Evolutionary conservation across 805 yeast genomes (phyloP).

Genomic region (Dipodascus geniculatus): DNA sequence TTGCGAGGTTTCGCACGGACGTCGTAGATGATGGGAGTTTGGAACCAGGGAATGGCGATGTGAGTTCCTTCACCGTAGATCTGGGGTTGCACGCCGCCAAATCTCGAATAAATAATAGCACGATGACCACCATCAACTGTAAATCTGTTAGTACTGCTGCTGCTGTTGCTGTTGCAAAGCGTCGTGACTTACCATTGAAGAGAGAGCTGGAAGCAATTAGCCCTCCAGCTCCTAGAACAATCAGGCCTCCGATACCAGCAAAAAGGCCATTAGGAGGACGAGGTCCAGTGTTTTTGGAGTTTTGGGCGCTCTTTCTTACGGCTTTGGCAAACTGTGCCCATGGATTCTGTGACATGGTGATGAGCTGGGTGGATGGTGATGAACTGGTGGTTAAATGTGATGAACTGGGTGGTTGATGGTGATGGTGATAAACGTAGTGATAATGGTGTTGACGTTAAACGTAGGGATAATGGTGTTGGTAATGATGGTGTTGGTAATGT

Average conservation of each 20-base stretch:
- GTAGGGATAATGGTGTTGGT: too few species aligned
- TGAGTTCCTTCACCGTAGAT: conserved; percentile 94
- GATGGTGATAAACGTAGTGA: too few species aligned
- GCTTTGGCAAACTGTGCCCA: conserved; percentile 15
- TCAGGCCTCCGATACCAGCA: conserved; percentile 52
- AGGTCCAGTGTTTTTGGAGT: conserved; percentile 33
- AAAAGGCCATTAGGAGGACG: conserved; percentile 42
- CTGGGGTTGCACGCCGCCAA: conserved; percentile 70
- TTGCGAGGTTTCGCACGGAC: conserved; percentile 96
- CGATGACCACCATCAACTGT: conserved; percentile 96
- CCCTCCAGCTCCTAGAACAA: conserved; percentile 48
- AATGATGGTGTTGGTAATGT: too few species aligned
- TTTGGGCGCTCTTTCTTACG: conserved; percentile 14
- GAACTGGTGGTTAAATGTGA: background rate
- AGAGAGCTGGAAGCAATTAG: conserved; percentile 42
- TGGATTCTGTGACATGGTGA: conserved; percentile 12
- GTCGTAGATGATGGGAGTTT: conserved; percentile 84
- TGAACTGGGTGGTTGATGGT: background rate
- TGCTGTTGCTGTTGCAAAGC: background rate
- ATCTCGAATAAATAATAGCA: conserved; percentile 84
- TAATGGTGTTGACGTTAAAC: too few species aligned
- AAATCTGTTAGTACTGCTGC: background rate
- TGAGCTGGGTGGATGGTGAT: background rate
- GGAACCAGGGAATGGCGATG: conserved; percentile 86
- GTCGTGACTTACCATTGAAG: conserved; percentile 32